A percentile compares a stretch with the other conserved stretches of the same genome.
Conservation (phyloP, 495 filamentous ascomycete genomes). For the Xylaria intraflava region DNA sequence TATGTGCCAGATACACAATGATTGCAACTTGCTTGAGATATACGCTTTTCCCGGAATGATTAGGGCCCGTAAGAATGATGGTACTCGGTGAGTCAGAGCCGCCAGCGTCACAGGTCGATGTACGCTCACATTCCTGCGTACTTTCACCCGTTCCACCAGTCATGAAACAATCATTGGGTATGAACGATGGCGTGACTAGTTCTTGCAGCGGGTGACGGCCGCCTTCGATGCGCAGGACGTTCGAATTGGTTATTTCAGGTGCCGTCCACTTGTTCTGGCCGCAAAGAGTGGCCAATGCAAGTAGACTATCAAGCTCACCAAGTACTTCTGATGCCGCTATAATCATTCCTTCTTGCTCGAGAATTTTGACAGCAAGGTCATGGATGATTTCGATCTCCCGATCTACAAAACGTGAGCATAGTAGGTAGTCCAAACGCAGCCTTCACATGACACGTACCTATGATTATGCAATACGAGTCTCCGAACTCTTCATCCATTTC, state of each 20-base stretch:
- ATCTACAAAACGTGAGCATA: constrained; percentile 48
- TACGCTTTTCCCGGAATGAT: constrained; percentile 93
- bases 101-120: not conserved
- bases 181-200: constrained; percentile 74
- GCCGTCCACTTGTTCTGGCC: constrained; percentile 62
- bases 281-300: constrained; percentile 76
- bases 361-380: constrained; percentile 62
- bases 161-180: constrained; percentile 73
- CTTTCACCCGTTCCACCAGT: constrained; percentile 49
- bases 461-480: constrained; percentile 77
- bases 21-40: constrained; percentile 95
- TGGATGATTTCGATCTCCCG: constrained; percentile 88
- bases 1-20: constrained; percentile 88
- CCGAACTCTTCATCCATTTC: constrained; percentile 79
- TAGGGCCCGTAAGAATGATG: constrained; percentile 84
- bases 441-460: constrained; percentile 48
- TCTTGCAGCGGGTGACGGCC: constrained; percentile 93
- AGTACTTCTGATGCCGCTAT: constrained; percentile 64
- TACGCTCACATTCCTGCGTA: constrained; percentile 6
- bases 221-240: constrained; percentile 67
- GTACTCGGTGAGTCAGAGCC: constrained; percentile 52
- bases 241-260: constrained; percentile 64
- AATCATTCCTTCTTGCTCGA: constrained; percentile 64
- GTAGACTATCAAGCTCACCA: constrained; percentile 82
- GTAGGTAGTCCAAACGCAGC: not conserved